Base-by-base conservation (phyloP, 352 stramenopile genomes). In the Globisporangium heterothallicum region DNA sequence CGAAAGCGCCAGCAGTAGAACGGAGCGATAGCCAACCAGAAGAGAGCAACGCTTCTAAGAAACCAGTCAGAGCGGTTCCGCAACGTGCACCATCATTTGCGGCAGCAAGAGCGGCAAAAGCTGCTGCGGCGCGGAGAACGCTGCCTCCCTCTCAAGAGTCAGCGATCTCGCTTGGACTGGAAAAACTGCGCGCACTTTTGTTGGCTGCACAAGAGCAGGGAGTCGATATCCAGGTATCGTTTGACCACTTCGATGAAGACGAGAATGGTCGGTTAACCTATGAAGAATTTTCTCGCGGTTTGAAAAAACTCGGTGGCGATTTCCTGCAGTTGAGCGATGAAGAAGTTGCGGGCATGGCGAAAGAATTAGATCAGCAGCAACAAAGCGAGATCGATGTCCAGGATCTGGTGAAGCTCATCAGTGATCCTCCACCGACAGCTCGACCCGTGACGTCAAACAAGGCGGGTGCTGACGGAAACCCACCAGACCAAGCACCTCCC, bases 221-320 rank as follows among this genome's bases (percentile, higher is more conserved):
- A 1, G 73, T 90, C 26, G 52, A 72, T 26, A 50, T 90, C 1
- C 55, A 72, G 9, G 52, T 67, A 6, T 73, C 75, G 4, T 90
- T 95, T 42, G 58, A 63, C n/a, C 79, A 91, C 56, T 92, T 94
- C 46, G 84, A 95, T 61, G 83, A 76, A 49, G 68, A 87, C 42
- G 61, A 66, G 9, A 84, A 75, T 13, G 78, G 76, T 3, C 42
- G 64, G 8, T 49, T 96, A 8, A 66, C 66, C 5, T 74, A 81
- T 48, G 51, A 70, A 1, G 75, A 88, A 22, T 91, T 95, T 35
- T 22, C 58, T 10, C 48, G 40, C 21, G 72, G 64, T 22, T 47
- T 88, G 8, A 61, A 62, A 1, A 66, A 74, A 29, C 56, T 86
- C 0, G 73, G 74, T 2, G 14, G 53, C 4, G 66, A 81, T 16